A percentile compares a stretch with the other conserved stretches of the same genome.
Conservation (phyloP, 176 grass and related monocot species). For the Cymbopogon citratus region DNA sequence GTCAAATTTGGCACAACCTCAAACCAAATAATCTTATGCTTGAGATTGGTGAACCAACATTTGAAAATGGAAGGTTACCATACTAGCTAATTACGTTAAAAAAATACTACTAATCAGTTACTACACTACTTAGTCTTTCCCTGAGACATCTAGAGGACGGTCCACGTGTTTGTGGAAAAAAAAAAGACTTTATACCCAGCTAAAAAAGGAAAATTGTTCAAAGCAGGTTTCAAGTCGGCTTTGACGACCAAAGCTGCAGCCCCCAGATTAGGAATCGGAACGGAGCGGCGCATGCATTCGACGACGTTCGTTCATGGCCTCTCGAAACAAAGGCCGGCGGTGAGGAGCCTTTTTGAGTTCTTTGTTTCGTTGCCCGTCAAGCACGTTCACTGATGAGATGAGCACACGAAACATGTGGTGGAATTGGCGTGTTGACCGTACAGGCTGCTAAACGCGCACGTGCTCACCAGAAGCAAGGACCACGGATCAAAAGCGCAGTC, state of each 20-base stretch:
- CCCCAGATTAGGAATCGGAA: neutral
- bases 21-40: no score
- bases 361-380: neutral
- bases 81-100: no score
- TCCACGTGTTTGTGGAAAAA: no score
- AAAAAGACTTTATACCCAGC: no score
- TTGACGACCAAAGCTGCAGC: neutral
- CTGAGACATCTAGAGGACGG: no score
- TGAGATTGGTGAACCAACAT: no score
- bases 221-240: neutral
- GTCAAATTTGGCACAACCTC: no score
- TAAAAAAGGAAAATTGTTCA: neutral
- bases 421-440: neutral
- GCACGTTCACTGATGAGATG: neutral
- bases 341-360: no score
- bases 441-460: neutral
- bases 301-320: neutral
- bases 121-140: no score
- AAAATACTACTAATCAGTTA: no score
- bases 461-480: neutral
- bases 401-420: neutral
- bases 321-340: no score
- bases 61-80: no score
- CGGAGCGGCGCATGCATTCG: neutral
- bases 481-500: neutral